Evolutionary conservation across 345 rosid species (phyloP).

Genomic region (Excoecaria agallocha): DNA sequence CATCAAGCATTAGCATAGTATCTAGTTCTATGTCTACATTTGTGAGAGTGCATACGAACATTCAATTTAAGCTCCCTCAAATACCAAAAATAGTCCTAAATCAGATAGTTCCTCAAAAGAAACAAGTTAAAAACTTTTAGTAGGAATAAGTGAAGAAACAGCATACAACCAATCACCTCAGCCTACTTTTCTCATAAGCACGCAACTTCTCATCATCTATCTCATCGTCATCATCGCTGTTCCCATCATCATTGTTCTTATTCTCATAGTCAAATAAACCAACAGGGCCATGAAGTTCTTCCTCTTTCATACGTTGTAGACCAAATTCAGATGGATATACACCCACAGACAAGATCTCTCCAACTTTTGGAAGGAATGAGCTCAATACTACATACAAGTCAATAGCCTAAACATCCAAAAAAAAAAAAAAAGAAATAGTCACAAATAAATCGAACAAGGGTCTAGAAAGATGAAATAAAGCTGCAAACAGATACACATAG

Average conservation of each 20-base stretch:
- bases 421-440: background rate
- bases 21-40: too few species aligned
- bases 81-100: background rate
- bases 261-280: constrained; percentile 60
- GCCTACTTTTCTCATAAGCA: constrained; percentile 72
- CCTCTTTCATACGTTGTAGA: constrained; percentile 83
- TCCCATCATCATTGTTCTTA: constrained; percentile 32
- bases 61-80: background rate
- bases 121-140: background rate
- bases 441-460: background rate
- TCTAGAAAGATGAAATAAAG: background rate
- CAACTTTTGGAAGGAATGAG: constrained; percentile 82
- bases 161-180: constrained; percentile 48
- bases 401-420: constrained; percentile 51
- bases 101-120: background rate
- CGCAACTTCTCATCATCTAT: constrained; percentile 70
- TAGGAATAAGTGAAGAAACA: background rate
- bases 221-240: constrained; percentile 14
- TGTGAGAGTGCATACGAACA: too few species aligned
- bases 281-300: constrained; percentile 88
- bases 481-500: background rate
- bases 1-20: too few species aligned
- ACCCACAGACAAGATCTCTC: constrained; percentile 62
- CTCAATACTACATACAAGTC: constrained; percentile 75
- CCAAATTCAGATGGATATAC: constrained; percentile 95